phyloP scores from a whole-genome alignment of 148 eudicot genomes.

The Fagopyrum homotropicum region DNA sequence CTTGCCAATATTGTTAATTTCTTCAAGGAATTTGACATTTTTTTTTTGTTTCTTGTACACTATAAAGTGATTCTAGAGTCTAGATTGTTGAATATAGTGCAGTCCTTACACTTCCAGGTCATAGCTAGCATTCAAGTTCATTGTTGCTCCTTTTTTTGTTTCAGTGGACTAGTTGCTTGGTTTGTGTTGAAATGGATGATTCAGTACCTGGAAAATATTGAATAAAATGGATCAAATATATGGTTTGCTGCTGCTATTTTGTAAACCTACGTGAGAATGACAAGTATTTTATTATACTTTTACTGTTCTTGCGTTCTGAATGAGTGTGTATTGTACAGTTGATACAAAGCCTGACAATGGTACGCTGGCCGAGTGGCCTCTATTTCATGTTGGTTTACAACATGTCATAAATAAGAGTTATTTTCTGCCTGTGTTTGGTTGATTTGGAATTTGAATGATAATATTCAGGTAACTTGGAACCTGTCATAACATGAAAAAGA shows the following conservation, averaged over 20 bases:
- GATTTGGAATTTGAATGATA: background rate
- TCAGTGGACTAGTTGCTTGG: background rate
- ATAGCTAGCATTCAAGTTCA: background rate
- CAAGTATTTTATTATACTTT: background rate
- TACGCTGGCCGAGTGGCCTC: background rate
- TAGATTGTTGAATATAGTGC: background rate
- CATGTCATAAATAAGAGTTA: background rate
- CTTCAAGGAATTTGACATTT: background rate
- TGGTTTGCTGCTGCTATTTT: background rate
- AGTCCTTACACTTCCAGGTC: background rate
- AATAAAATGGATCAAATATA: background rate
- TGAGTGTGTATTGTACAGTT: background rate
- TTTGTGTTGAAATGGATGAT: background rate
- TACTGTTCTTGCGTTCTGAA: background rate
- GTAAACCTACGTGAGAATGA: background rate
- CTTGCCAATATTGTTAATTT: background rate
- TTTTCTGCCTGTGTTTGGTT: background rate
- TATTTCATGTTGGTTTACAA: background rate
- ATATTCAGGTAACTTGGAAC: background rate
- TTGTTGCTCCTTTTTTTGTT: background rate
- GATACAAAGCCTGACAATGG: background rate
- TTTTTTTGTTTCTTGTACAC: background rate
- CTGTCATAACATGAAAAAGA: background rate
- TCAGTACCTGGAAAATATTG: background rate
- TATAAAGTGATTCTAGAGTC: background rate